Evolutionary conservation across 768 basidiomycete species (phyloP).

Genomic region (Favolaschia claudopus): DNA sequence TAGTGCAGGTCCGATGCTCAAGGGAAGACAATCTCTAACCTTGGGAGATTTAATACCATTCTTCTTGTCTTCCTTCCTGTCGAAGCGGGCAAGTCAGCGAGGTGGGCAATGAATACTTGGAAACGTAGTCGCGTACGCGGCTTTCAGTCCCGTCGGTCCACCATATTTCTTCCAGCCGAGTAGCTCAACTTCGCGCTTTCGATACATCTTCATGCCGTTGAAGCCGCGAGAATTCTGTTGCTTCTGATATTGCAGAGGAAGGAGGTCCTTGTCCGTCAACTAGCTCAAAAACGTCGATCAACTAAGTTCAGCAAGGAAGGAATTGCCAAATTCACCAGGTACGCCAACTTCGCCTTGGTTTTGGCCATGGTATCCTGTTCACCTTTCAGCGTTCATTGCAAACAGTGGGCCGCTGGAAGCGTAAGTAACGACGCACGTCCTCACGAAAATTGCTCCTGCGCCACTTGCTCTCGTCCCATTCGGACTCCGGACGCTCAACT

Average conservation of each 20-base stretch:
- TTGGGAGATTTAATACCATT: constrained; percentile 16
- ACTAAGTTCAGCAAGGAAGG: too few species aligned
- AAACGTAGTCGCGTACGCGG: not conserved
- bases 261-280: constrained; percentile 23
- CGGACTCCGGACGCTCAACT: constrained; percentile 16
- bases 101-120: too few species aligned
- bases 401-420: too few species aligned
- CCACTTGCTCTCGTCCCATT: constrained; percentile 23
- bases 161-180: constrained; percentile 21
- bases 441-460: constrained; percentile 17
- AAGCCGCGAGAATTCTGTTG: constrained; percentile 12
- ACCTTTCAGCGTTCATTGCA: not conserved
- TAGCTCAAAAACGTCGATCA: not conserved
- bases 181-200: constrained; percentile 19
- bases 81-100: not conserved
- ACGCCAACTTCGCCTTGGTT: constrained; percentile 17
- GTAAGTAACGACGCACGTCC: not conserved
- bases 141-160: constrained; percentile 19
- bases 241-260: constrained; percentile 17
- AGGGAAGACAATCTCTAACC: not conserved
- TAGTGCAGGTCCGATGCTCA: too few species aligned
- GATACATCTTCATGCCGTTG: constrained; percentile 15
- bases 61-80: constrained; percentile 21
- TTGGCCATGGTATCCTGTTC: constrained; percentile 19
- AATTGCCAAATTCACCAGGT: constrained; percentile 6